These are phyloP conservation scores for Hymenoscyphus albidus DNA, from an alignment of 2,329 filamentous ascomycete species.

Conservation along the genomic window DNA sequence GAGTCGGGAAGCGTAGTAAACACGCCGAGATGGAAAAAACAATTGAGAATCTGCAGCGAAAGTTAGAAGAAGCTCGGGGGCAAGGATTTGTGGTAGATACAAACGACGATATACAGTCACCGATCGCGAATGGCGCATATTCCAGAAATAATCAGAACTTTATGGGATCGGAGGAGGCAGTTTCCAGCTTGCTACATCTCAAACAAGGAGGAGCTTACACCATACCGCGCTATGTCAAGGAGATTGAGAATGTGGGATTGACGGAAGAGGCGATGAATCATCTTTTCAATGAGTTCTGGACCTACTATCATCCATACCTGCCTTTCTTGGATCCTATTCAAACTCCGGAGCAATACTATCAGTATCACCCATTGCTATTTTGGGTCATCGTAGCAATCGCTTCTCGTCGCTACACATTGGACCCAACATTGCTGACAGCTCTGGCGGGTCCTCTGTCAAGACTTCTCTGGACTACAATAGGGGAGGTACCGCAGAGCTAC, in stretches of 20 bases:
- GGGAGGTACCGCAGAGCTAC: conserved; percentile 73
- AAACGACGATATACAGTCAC: conserved; percentile 56
- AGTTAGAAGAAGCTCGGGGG: conserved; percentile 55
- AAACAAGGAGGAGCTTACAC: conserved; percentile 58
- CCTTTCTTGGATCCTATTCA: conserved; percentile 68
- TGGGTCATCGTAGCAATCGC: conserved; percentile 79
- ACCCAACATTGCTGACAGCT: conserved; percentile 58
- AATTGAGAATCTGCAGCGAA: conserved; percentile 64
- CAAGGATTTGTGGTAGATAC: conserved; percentile 54
- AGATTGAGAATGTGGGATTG: conserved; percentile 58
- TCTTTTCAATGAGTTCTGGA: conserved; percentile 73
- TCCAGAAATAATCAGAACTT: conserved; percentile 57
- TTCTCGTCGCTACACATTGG: conserved; percentile 63
- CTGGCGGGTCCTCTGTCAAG: conserved; percentile 66
- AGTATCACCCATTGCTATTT: conserved; percentile 76
- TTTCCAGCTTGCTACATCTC: conserved; percentile 62
- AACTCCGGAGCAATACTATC: conserved; percentile 69
- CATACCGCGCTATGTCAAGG: conserved; percentile 33
- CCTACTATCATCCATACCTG: conserved; percentile 71
- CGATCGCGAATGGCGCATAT: conserved; percentile 54
- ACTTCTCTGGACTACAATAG: conserved; percentile 72
- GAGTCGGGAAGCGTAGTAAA: conserved; percentile 75
- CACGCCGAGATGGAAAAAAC: conserved; percentile 86
- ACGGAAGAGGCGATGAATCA: conserved; percentile 59
- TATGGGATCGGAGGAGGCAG: conserved; percentile 66